Conservation (phyloP, 257 asterid genomes). For the Leptodermis oblonga region DNA sequence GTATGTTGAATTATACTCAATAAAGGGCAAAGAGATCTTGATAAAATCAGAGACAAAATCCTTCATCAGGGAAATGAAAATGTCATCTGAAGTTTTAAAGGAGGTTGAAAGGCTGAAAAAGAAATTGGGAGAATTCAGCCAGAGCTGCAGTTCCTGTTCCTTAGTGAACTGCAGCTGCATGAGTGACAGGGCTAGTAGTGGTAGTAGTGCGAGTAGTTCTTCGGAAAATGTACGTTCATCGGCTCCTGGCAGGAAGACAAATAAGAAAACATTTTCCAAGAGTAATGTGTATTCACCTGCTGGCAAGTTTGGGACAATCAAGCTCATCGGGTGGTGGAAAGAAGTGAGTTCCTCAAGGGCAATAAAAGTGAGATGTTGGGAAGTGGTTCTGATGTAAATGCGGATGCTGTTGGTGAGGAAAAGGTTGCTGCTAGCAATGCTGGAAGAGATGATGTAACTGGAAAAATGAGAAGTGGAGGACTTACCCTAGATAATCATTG, state of each 20-base stretch:
- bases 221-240: conserved; percentile 37
- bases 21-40: conserved; percentile 53
- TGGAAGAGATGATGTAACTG: conserved; percentile 22
- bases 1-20: conserved; percentile 55
- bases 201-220: conserved; percentile 89
- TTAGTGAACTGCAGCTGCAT: conserved; percentile 85
- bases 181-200: conserved; percentile 91
- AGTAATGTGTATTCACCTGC: conserved; percentile 27
- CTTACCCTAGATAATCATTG: conserved; percentile 22
- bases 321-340: conserved; percentile 30
- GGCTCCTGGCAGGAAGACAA: conserved; percentile 52
- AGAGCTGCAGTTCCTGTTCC: conserved; percentile 84
- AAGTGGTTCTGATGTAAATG: conserved; percentile 20
- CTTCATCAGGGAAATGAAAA: conserved; percentile 51
- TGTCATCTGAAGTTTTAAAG: conserved; percentile 82
- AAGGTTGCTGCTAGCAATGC: conserved; percentile 23
- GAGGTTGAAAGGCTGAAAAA: conserved; percentile 90
- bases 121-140: conserved; percentile 60
- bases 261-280: conserved; percentile 45
- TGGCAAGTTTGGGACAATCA: conserved; percentile 23
- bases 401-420: conserved; percentile 32
- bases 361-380: conserved; percentile 22
- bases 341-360: conserved; percentile 24
- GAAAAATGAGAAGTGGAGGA: conserved; percentile 22
- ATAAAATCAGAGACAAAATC: conserved; percentile 42